phyloP scores from a whole-genome alignment of 2,329 filamentous ascomycete species.

The Colletotrichum tofieldiae region DNA sequence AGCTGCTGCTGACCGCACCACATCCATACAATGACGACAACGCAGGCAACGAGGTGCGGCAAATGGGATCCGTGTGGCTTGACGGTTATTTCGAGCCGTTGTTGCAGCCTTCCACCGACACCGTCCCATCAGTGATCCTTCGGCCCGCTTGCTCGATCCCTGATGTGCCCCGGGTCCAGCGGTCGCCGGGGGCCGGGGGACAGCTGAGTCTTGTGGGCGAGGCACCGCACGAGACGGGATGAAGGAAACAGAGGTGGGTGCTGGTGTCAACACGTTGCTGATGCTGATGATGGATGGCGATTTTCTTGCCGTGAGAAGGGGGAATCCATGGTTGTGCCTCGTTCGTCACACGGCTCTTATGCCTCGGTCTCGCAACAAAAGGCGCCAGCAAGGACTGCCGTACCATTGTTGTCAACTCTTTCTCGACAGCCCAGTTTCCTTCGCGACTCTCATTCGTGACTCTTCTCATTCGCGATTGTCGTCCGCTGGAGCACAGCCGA shows the following conservation, averaged over 20 bases:
- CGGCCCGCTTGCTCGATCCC: background rate
- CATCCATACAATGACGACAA: no score
- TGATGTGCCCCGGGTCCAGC: constrained; percentile 9
- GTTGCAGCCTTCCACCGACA: constrained; percentile 11
- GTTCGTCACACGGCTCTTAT: background rate
- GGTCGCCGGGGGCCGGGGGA: constrained; percentile 13
- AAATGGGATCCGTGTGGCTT: constrained; percentile 21
- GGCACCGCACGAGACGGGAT: constrained; percentile 16
- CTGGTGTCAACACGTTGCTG: background rate
- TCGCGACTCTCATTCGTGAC: no score
- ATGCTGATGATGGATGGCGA: background rate
- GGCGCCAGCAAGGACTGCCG: background rate
- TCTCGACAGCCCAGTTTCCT: background rate
- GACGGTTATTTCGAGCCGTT: constrained; percentile 31
- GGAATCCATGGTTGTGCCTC: background rate
- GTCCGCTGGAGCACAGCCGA: background rate
- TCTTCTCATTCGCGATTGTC: background rate
- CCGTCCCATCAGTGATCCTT: constrained; percentile 11
- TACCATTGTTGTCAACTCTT: background rate
- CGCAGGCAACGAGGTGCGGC: constrained; percentile 18
- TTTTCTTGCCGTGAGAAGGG: no score
- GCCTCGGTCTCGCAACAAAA: background rate
- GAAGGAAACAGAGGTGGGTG: background rate
- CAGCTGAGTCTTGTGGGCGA: background rate
- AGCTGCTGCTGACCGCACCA: background rate